Evolutionary conservation across 2,329 filamentous ascomycete species (phyloP).

Genomic region (Fusarium beomiforme): DNA sequence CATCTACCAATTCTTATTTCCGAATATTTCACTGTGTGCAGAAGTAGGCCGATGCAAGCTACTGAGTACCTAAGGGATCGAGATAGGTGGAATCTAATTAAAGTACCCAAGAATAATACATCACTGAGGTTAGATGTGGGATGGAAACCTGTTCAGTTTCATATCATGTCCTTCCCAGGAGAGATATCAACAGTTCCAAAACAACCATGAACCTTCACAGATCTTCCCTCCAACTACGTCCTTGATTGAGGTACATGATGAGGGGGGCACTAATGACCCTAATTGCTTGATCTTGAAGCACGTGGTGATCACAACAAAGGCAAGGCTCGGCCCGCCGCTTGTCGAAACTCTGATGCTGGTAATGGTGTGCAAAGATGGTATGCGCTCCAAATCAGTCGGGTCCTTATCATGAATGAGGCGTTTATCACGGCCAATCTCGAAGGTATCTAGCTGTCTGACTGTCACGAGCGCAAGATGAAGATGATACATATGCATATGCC

Average conservation of each 20-base stretch:
- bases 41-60: no score
- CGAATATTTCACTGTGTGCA: slow-evolving; percentile 7
- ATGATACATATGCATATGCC: no score
- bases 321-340: slow-evolving; percentile 37
- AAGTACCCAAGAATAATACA: background rate
- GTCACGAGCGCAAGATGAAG: background rate
- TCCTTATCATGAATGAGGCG: background rate
- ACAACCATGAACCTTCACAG: background rate
- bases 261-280: background rate
- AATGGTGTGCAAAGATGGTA: background rate
- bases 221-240: background rate
- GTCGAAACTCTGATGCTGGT: slow-evolving; percentile 27
- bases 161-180: background rate
- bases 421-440: background rate
- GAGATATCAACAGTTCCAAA: background rate
- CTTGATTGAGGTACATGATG: no score
- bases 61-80: no score
- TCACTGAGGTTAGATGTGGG: background rate
- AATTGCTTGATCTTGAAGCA: background rate
- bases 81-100: no score
- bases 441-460: background rate
- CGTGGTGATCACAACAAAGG: slow-evolving; percentile 14
- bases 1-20: background rate
- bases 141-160: background rate
- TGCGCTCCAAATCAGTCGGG: background rate